A percentile compares a stretch with the other conserved stretches of the same genome.
Evolutionary conservation across 495 filamentous ascomycete species (phyloP).

Genomic region (Penicillium goetzii): DNA sequence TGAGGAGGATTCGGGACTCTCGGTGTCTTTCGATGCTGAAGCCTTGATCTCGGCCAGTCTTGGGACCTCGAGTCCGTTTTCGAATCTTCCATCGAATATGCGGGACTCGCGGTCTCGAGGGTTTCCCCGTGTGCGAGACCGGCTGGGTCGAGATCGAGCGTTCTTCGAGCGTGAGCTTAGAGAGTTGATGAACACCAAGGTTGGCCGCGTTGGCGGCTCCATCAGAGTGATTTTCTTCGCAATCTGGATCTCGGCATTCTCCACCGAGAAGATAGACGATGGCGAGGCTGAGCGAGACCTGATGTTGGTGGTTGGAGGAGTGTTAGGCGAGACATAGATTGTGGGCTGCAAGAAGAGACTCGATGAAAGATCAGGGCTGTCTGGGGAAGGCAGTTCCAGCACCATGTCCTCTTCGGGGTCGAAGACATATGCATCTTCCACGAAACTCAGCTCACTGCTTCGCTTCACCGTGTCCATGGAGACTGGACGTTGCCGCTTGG

Average conservation of each 20-base stretch:
- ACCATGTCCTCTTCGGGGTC: constrained; percentile 44
- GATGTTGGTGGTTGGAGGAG: constrained; percentile 17
- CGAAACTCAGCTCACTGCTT: constrained; percentile 41
- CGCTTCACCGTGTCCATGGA: constrained; percentile 50
- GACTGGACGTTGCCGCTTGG: constrained; percentile 39
- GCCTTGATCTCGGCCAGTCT: constrained; percentile 19
- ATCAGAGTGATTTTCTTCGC: constrained; percentile 44
- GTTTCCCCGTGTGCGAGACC: constrained; percentile 25
- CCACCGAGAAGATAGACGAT: constrained; percentile 39
- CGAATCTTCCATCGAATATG: constrained; percentile 20
- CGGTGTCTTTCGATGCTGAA: constrained; percentile 1
- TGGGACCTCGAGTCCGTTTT: constrained; percentile 20
- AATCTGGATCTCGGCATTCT: constrained; percentile 42
- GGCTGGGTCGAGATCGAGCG: constrained; percentile 13
- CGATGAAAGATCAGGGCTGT: constrained; percentile 39
- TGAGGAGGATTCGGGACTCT: neutral
- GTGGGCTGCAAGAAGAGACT: constrained; percentile 40
- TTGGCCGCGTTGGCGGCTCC: constrained; percentile 41
- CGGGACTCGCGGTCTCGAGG: constrained; percentile 25
- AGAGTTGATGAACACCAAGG: constrained; percentile 45
- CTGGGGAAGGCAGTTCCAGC: constrained; percentile 44
- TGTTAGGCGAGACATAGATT: constrained; percentile 39
- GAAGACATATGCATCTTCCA: constrained; percentile 41
- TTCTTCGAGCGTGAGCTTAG: constrained; percentile 25
- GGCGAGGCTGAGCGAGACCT: constrained; percentile 38